phyloP scores from a whole-genome alignment of 2,329 filamentous ascomycete species.

The Talaromyces sp. region DNA sequence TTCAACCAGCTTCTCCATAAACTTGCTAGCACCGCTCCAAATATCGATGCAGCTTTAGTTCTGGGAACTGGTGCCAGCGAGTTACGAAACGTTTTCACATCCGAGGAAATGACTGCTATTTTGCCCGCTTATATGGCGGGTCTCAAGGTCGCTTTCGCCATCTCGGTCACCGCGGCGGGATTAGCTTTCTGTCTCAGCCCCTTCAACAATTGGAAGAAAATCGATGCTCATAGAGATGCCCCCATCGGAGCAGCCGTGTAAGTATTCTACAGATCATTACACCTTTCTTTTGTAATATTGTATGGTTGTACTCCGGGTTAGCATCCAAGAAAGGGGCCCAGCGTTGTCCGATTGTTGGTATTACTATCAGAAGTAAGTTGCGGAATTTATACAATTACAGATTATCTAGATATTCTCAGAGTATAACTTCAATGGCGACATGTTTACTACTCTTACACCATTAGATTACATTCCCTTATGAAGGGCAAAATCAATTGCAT shows the following conservation, averaged over 20 bases:
- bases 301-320: too few species aligned
- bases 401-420: neutral
- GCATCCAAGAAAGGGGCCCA: too few species aligned
- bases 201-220: neutral
- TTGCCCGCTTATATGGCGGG: neutral
- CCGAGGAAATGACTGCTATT: neutral
- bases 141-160: constrained; percentile 3
- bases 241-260: neutral
- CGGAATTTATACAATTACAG: neutral
- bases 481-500: neutral
- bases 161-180: neutral
- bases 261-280: constrained; percentile 23
- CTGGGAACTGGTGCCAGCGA: neutral
- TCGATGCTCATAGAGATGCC: neutral
- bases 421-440: neutral
- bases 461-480: neutral
- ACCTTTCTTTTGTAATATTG: too few species aligned
- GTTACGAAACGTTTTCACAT: neutral
- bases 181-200: neutral
- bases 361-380: too few species aligned
- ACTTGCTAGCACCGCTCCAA: neutral
- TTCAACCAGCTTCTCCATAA: neutral
- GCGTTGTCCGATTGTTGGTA: too few species aligned
- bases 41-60: neutral
- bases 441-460: neutral